Base-by-base conservation (phyloP, 805 yeast species). In the Komagataella pseudopastoris region DNA sequence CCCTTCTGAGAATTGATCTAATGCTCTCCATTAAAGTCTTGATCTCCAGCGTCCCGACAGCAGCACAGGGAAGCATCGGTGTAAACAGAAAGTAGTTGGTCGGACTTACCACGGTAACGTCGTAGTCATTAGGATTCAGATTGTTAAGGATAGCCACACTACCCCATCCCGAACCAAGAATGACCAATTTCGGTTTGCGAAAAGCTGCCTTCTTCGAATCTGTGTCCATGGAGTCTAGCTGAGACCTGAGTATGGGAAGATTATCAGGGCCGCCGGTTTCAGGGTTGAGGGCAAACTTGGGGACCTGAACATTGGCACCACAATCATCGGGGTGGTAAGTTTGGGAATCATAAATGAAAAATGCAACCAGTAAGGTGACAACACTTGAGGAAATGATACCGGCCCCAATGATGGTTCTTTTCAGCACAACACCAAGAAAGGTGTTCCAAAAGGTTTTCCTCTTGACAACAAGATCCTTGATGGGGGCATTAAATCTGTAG, bases 131-230 rank as follows among this genome's bases (percentile, higher is more conserved):
- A 22, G 76, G 71, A 53, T 71, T 71, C 51, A 82, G 60, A 47
- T 68, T 66, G 59, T 76, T 78, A 56, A 82, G 67, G 7, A 81
- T 58, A 12, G 81, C 79, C 24, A 78, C 85, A 6, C 85, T 74
- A 2, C 85, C 88, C 88, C 88, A 82, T 48, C 88, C 88, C 44
- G 82, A 74, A 16, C 88, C 88, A 43, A 82, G 67, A 39, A 82
- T 70, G 3, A 82, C 85, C 50, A 82, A 65, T 54, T 74, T 73
- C 43, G 83, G 84, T 60, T 73, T 78, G 54, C 67, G 72, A 53
- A 71, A 68, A 7, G 68, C 53, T n/a, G 63, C 51, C 52, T 72
- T 74, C 56, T 74, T 76, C n/a, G 64, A 71, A 18, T 67, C 71
- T 23, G 68, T 63, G 59, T 83, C 88, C 54, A 70, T 74, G 45